Evolutionary conservation across 148 eudicot genomes (phyloP), one percentile per base, ranked within the genome.

Genomic region (Polygonum maritimum): DNA sequence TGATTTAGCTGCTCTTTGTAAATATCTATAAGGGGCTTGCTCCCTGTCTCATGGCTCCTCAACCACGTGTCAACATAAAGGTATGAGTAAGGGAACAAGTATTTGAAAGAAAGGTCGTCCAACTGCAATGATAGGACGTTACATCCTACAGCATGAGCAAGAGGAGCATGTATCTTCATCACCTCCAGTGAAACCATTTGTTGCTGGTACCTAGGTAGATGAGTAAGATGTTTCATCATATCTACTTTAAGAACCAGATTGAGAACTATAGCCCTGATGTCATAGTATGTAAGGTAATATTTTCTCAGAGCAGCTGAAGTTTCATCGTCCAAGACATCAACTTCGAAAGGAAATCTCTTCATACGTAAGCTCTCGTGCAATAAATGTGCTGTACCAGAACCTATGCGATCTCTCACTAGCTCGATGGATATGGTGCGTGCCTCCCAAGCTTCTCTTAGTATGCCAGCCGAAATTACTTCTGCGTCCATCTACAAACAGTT

Each of bases 391-490:
- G 94, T 88, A 71, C 88, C 87, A 39, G 80, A 78, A 80, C 97
- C 94, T 60, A 95, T 82, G 19, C 84, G 82, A 69, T 87, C 85
- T 81, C 84, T 88, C 74, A 95, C 91, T 80, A 89, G 81, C 21
- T 78, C 79, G 70, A 95, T 83, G 19, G 93, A 88, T 78, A 89
- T 80, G 33, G 76, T 87, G 79, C 94, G 89, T 48, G 88, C 97
- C 74, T 92, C 97, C 82, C 92, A 81, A 58, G 82, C 90, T 88
- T 92, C 92, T 78, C 96, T 88, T 40, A 95, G 80, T 67, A 95
- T 82, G 70, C 92, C 96, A n/a, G 96, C 94, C 72, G 97, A 91
- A 77, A 95, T 95, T 69, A 90, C 97, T 86, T 95, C 97, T 73
- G 96, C 96, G 76, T 95, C 98, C 97, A 95, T 95, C 98, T 95